Evolutionary conservation across 306 rosid species (phyloP), one percentile per base, ranked within the genome.

Genomic region (Pachyrhizus erosus): DNA sequence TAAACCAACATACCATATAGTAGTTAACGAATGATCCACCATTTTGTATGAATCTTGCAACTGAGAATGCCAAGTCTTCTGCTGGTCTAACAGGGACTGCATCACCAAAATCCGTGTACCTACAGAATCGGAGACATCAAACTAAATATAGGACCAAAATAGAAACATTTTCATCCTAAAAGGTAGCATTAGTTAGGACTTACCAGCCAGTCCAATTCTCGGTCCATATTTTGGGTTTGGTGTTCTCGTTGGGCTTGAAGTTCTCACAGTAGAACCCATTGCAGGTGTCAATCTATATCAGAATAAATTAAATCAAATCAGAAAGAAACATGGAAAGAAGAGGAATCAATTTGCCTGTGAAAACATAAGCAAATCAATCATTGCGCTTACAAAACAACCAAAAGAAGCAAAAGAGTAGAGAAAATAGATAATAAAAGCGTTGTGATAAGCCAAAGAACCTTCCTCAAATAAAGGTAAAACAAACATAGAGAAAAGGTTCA

Each of bases 121-220:
- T 96, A 75, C 27, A 70, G 12, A 65, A 69, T 5, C 33, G 55
- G 51, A 42, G 75, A 31, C 58, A 45, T 49, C 31, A 33, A 82
- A 73, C 70, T 18, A 20, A 68, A 48, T 8, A 24, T 14, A 34
- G 4, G 21, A 15, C 11, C 21, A 3, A 39, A 73, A 18, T 14
- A 20, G 33, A 21, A 40, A 29, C 2, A 45, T 4, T 64, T 64
- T 54, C 20, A 39, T 8, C 17, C 40, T 43, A 49, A 10, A 42
- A 46, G 51, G 81, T 66, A 21, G 75, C 78, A 66, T 66, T 75
- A 54, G 74, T 70, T 69, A 27, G 42, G 84, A 88, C 89, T 84
- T 75, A 96, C 99, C 99, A 96, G 69, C 99, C 99, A 74, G 97
- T 88, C 99, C 99, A 96, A 66, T 86, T 89, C 87, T 96, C 99